Conservation (phyloP, 768 basidiomycete species). For the Rhodotorula kratochvilovae region DNA sequence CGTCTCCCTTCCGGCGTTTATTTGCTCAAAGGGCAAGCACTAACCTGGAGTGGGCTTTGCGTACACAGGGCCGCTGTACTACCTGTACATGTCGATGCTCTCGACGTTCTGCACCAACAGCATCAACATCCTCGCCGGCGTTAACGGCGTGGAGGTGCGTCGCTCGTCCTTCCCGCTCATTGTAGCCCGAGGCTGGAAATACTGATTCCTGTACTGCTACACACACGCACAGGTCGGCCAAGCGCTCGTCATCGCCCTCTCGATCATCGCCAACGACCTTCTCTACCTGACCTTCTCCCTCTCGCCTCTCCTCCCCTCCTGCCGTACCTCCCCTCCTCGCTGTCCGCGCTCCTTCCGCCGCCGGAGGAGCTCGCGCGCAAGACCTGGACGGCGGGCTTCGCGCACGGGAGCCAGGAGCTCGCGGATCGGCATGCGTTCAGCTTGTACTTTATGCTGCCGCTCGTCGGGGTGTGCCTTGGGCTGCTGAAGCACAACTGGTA, state of each 20-base stretch:
- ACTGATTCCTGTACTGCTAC: background rate
- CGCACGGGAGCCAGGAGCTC: constrained; percentile 76
- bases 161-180: background rate
- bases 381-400: constrained; percentile 62
- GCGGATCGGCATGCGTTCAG: constrained; percentile 93
- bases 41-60: too few species aligned
- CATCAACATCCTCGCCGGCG: constrained; percentile 97
- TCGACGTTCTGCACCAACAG: constrained; percentile 96
- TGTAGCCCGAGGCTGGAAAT: too few species aligned
- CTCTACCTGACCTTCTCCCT: constrained; percentile 71
- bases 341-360: background rate
- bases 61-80: constrained; percentile 93
- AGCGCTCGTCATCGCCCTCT: constrained; percentile 83
- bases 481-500: constrained; percentile 96
- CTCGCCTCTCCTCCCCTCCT: constrained; percentile 15
- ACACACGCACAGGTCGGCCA: constrained; percentile 59
- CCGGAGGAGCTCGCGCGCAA: constrained; percentile 23
- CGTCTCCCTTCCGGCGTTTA: background rate
- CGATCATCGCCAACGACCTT: constrained; percentile 84
- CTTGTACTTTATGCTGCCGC: constrained; percentile 91
- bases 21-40: background rate
- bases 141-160: constrained; percentile 81
- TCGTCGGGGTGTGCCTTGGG: constrained; percentile 81
- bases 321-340: background rate
- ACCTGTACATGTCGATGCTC: constrained; percentile 89